These are phyloP conservation scores for Termitomyces sp. DNA, from an alignment of 768 basidiomycete genomes.

Conservation along the genomic window DNA sequence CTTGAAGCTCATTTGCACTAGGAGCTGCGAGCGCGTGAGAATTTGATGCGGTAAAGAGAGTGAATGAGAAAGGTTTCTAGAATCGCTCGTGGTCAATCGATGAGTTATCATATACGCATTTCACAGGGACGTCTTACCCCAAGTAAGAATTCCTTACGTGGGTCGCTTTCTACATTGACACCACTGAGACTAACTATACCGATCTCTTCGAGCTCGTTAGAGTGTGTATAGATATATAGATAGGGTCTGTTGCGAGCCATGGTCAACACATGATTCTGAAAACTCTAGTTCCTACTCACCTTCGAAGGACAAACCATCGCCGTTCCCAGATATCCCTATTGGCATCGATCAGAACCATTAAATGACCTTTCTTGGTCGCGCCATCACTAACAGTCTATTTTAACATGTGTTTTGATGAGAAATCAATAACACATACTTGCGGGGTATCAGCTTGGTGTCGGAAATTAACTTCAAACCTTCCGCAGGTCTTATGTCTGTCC, in stretches of 20 bases:
- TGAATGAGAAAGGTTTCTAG: conserved; percentile 83
- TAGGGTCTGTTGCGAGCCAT: conserved; percentile 59
- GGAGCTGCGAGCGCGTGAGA: conserved; percentile 86
- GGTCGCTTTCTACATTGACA: conserved; percentile 81
- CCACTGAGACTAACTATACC: conserved; percentile 79
- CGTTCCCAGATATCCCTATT: conserved; percentile 76
- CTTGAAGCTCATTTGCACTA: conserved; percentile 73
- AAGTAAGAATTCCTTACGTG: conserved; percentile 81
- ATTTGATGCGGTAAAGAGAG: conserved; percentile 87
- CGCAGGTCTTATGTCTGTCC: conserved; percentile 29
- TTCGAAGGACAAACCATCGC: conserved; percentile 81
- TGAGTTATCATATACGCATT: not conserved
- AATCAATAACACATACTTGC: conserved; percentile 41
- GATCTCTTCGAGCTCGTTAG: conserved; percentile 79
- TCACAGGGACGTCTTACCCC: conserved; percentile 52
- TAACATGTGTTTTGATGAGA: not conserved
- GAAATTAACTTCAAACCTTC: conserved; percentile 66
- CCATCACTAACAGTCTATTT: conserved; percentile 51
- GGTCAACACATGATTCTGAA: not conserved
- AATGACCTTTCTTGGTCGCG: conserved; percentile 78
- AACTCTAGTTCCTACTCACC: conserved; percentile 38
- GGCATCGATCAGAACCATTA: conserved; percentile 79
- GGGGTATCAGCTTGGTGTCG: conserved; percentile 65
- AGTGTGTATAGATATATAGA: conserved; percentile 80
- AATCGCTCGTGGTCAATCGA: not conserved